Evolutionary conservation across 768 basidiomycete genomes (phyloP).

Genomic region (Lentinula edodes): DNA sequence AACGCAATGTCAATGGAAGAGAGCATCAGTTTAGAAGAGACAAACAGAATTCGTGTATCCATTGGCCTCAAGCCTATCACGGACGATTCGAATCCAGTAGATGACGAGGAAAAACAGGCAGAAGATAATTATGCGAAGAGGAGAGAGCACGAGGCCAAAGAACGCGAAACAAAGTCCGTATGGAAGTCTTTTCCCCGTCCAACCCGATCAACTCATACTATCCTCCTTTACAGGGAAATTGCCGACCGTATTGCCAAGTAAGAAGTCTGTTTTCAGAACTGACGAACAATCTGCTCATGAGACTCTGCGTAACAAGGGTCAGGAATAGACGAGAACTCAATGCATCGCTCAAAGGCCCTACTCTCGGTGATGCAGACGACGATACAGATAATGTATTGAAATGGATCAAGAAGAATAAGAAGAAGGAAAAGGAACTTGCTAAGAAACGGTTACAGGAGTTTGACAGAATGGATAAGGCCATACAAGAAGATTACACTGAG

Average conservation of each 20-base stretch:
- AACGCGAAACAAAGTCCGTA: slow-evolving; percentile 72
- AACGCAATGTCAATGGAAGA: slow-evolving; percentile 68
- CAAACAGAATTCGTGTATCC: slow-evolving; percentile 91
- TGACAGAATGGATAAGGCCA: slow-evolving; percentile 76
- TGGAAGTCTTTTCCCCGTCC: slow-evolving; percentile 20
- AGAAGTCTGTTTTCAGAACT: slow-evolving; percentile 40
- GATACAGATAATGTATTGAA: slow-evolving; percentile 70
- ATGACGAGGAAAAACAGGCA: slow-evolving; percentile 77
- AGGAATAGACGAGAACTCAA: slow-evolving; percentile 92
- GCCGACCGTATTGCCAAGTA: slow-evolving; percentile 82
- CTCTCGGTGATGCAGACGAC: slow-evolving; percentile 83
- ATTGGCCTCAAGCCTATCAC: slow-evolving; percentile 92
- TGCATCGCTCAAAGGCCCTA: slow-evolving; percentile 86
- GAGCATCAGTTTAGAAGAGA: slow-evolving; percentile 89
- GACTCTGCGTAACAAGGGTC: slow-evolving; percentile 53
- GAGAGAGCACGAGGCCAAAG: slow-evolving; percentile 64
- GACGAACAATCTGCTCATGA: slow-evolving; percentile 34
- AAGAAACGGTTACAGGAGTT: slow-evolving; percentile 77
- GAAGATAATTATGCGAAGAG: slow-evolving; percentile 80
- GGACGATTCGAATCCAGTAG: slow-evolving; percentile 67
- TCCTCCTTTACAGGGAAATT: slow-evolving; percentile 45
- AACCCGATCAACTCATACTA: slow-evolving; percentile 11
- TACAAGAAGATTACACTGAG: slow-evolving; percentile 79
- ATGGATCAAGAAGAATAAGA: slow-evolving; percentile 92
- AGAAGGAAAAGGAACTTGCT: slow-evolving; percentile 84